phyloP scores from a whole-genome alignment of 2,329 filamentous ascomycete genomes.

The Aphanocladium album region DNA sequence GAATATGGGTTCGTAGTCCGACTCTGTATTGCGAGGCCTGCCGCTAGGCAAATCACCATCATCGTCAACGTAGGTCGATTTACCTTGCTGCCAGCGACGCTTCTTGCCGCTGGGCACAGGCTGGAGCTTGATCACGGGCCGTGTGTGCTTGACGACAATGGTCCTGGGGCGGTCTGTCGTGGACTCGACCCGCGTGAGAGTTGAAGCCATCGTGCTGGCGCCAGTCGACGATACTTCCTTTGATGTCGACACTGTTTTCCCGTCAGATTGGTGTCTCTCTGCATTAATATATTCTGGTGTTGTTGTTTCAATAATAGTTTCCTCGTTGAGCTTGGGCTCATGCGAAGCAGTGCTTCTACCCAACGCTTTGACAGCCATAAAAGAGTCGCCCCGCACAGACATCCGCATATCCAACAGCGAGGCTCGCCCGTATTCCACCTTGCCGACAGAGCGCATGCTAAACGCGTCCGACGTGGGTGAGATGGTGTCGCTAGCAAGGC shows the following conservation, averaged over 20 bases:
- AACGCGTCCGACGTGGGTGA: conserved; percentile 30
- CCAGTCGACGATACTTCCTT: neutral
- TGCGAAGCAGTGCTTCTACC: neutral
- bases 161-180: conserved; percentile 25
- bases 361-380: neutral
- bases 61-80: conserved; percentile 31
- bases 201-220: neutral
- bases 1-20: conserved; percentile 40
- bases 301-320: neutral
- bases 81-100: conserved; percentile 21
- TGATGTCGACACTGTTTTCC: neutral
- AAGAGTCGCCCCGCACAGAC: conserved; percentile 16
- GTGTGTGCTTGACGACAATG: conserved; percentile 26
- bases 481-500: neutral
- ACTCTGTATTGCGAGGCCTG: conserved; percentile 14
- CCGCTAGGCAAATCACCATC: conserved; percentile 33
- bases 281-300: neutral
- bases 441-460: conserved; percentile 30
- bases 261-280: neutral
- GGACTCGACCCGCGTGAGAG: conserved; percentile 20
- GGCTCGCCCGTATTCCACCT: conserved; percentile 36
- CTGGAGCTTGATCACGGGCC: conserved; percentile 24
- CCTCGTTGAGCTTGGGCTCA: conserved; percentile 6
- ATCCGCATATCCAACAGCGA: conserved; percentile 33
- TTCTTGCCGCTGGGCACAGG: conserved; percentile 26